Percentiles rank a stretch among this genome's conserved stretches.
These are phyloP conservation scores for Nicotiana paniculata DNA, from an alignment of 257 asterid species.

Conservation along the genomic window DNA sequence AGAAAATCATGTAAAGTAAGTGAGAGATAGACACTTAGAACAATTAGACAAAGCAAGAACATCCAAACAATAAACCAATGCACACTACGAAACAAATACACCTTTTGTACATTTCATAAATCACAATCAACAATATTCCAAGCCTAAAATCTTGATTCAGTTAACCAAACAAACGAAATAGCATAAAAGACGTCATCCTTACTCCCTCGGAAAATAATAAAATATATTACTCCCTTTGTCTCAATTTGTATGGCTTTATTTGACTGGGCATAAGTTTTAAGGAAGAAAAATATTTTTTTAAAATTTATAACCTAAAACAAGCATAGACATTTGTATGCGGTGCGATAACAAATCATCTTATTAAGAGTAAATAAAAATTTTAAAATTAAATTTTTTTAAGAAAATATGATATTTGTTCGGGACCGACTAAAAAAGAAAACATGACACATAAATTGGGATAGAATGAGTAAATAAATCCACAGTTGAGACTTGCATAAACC, in stretches of 20 bases:
- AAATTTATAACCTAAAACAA: no score
- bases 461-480: not conserved
- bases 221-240: no score
- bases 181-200: conserved; percentile 6
- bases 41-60: not conserved
- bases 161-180: conserved; percentile 18
- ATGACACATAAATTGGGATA: no score
- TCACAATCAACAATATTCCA: conserved; percentile 32
- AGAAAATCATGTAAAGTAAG: conserved; percentile 16
- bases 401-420: no score
- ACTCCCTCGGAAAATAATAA: not conserved
- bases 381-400: no score
- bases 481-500: conserved; percentile 6
- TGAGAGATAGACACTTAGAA: conserved; percentile 16
- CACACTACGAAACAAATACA: conserved; percentile 7
- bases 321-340: no score
- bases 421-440: no score
- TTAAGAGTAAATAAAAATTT: no score
- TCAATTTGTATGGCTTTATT: no score
- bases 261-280: no score
- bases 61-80: conserved; percentile 16
- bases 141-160: conserved; percentile 17
- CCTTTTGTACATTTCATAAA: conserved; percentile 32
- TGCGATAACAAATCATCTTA: no score
- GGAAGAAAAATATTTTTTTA: no score